These are phyloP conservation scores for Lactifluus subvellereus DNA, from an alignment of 768 basidiomycete genomes.

Conservation along the genomic window DNA sequence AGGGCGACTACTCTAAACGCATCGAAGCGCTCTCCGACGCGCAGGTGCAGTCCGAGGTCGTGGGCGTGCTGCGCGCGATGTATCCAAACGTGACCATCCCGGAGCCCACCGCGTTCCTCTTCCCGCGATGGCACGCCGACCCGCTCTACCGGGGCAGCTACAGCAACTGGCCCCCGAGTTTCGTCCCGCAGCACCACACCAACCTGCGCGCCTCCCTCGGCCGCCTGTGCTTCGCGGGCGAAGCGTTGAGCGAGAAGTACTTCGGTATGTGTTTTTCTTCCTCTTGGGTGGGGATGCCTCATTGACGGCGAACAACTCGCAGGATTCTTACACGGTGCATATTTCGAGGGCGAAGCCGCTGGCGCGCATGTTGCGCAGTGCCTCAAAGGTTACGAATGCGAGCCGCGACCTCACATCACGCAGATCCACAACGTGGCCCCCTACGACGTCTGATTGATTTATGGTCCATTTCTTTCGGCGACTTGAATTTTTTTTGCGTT, in stretches of 20 bases:
- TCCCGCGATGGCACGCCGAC: slow-evolving; percentile 47
- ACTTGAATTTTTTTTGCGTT: too few relatives aligned
- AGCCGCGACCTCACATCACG: slow-evolving; percentile 8
- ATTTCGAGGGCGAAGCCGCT: slow-evolving; percentile 29
- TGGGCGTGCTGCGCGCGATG: slow-evolving; percentile 50
- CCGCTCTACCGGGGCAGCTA: slow-evolving; percentile 53
- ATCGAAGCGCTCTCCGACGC: slow-evolving; percentile 47
- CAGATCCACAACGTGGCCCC: slow-evolving; percentile 21
- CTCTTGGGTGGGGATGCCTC: too few relatives aligned
- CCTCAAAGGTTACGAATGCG: slow-evolving; percentile 21
- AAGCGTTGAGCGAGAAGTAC: slow-evolving; percentile 49
- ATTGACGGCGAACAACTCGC: background rate
- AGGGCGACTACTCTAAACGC: slow-evolving; percentile 56
- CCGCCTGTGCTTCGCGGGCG: slow-evolving; percentile 55
- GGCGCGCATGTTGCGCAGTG: slow-evolving; percentile 25
- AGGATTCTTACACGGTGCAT: slow-evolving; percentile 32
- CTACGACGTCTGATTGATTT: slow-evolving; percentile 7
- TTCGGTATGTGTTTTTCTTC: slow-evolving; percentile 38
- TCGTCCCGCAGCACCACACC: slow-evolving; percentile 43
- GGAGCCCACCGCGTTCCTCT: slow-evolving; percentile 46
- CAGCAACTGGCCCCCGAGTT: slow-evolving; percentile 59
- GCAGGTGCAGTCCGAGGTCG: slow-evolving; percentile 46
- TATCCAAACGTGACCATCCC: slow-evolving; percentile 48
- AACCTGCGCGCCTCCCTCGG: slow-evolving; percentile 50
- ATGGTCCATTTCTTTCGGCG: too few relatives aligned